These are phyloP conservation scores for Phytophthora meadii DNA, from an alignment of 352 stramenopile species.

Conservation along the genomic window DNA sequence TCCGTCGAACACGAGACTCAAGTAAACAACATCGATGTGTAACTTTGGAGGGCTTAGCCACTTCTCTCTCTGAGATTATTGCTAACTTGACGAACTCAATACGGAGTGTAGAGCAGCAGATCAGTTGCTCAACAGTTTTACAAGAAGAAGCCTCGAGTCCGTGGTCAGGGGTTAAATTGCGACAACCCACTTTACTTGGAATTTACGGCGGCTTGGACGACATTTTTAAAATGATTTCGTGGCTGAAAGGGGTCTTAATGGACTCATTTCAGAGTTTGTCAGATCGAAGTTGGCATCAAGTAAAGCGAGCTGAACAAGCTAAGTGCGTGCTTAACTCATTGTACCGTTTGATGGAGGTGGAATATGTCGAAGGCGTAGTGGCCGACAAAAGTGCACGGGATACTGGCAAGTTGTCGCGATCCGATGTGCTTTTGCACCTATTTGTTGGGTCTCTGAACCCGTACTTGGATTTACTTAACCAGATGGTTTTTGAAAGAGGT, in stretches of 20 bases:
- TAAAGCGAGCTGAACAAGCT: conserved; percentile 46
- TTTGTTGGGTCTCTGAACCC: conserved; percentile 53
- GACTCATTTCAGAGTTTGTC: conserved; percentile 43
- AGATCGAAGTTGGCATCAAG: conserved; percentile 25
- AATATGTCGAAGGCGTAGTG: conserved; percentile 45
- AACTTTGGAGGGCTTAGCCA: conserved; percentile 58
- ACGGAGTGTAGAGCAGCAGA: conserved; percentile 29
- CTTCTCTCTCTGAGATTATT: conserved; percentile 47
- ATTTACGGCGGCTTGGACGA: conserved; percentile 50
- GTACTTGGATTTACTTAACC: conserved; percentile 61
- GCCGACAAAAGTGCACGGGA: conserved; percentile 1
- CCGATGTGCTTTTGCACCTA: conserved; percentile 53
- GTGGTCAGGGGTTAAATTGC: conserved; percentile 29
- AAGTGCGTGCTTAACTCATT: conserved; percentile 53
- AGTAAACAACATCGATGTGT: conserved; percentile 35
- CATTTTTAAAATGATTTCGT: conserved; percentile 53
- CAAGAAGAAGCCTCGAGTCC: conserved; percentile 19
- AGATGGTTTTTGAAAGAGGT: conserved; percentile 55
- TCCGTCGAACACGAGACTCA: conserved; percentile 15
- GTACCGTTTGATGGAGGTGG: conserved; percentile 49
- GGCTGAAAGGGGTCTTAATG: conserved; percentile 44
- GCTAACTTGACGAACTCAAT: conserved; percentile 34
- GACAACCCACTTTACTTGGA: conserved; percentile 54
- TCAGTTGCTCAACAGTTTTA: background rate
- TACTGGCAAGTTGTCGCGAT: conserved; percentile 36